Evolutionary conservation across 805 yeast species (phyloP), one percentile per base, ranked within the genome.

Genomic region (Saturnispora kantuleensis): DNA sequence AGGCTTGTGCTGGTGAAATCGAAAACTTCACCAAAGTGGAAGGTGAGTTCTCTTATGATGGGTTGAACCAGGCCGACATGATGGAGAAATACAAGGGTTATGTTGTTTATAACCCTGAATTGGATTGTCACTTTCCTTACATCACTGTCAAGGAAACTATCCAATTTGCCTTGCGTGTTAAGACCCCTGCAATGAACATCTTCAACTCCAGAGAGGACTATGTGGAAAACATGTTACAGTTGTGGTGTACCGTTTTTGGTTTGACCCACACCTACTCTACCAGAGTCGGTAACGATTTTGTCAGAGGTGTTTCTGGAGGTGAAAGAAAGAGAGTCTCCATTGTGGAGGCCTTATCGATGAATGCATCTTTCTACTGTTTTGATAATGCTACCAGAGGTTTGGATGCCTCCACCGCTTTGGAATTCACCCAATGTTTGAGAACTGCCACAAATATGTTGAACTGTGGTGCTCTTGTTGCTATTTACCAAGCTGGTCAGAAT

Each of bases 61-160:
- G 85, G 38, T 65, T 81, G 42, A 56, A 68, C 15, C 81, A 75
- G 55, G 51, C 64, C 32, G 83, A 79, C 49, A 77, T 83, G 80
- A 65, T 79, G 64, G 59, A 69, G 48, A 58, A 66, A 35, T 82
- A 68, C 64, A 74, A 74, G 51, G 70, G 60, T 48, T 84, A 76
- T 51, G 62, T 77, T 40, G 64, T 77, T 38, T 77, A 77, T 57
- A 74, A 74, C 52, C 79, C 79, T 32, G 81, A 75, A 60, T 64
- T 79, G 46, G 93, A 83, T 58, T 73, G 72, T 47, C 93, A 83
- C 60, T 81, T 81, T 65, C 90, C 93, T 10, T 80, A 79, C 51
- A 66, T 83, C 51, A 82, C 87, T 1, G 90, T 83, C 32, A 76
- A 79, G 44, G 81, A 83, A 58, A 84, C 93, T 10, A 65, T 84